Evolutionary conservation across 371 early-diverging fungal genomes (phyloP).

Genomic region (Lichtheimia corymbifera): DNA sequence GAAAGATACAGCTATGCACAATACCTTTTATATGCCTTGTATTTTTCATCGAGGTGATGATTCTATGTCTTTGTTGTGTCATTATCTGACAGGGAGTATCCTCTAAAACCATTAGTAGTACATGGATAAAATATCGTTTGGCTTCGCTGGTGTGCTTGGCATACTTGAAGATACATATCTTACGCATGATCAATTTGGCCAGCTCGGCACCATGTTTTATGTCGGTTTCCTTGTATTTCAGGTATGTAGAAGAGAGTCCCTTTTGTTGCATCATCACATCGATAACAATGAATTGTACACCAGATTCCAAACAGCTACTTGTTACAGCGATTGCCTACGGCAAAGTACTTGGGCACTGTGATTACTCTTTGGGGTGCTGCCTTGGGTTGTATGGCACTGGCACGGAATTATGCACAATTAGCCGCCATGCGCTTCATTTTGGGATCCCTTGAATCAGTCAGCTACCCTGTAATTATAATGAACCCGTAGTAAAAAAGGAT

Average conservation of each 20-base stretch:
- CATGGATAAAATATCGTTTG: slow-evolving; percentile 22
- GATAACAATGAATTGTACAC: too few species aligned
- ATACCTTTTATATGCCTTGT: slow-evolving; percentile 3
- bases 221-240: slow-evolving; percentile 21
- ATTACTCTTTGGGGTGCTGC: slow-evolving; percentile 27
- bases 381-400: slow-evolving; percentile 24
- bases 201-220: slow-evolving; percentile 22
- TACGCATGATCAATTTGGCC: slow-evolving; percentile 13
- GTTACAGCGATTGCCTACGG: slow-evolving; percentile 19
- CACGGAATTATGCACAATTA: slow-evolving; percentile 30
- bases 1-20: not conserved
- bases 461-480: slow-evolving; percentile 1
- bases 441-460: slow-evolving; percentile 30
- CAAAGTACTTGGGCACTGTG: slow-evolving; percentile 20
- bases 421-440: slow-evolving; percentile 31
- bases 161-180: slow-evolving; percentile 17
- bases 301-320: slow-evolving; percentile 24
- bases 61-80: not conserved
- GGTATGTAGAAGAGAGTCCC: not conserved
- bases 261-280: not conserved
- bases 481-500: not conserved
- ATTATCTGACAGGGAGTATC: not conserved
- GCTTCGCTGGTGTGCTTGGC: slow-evolving; percentile 16
- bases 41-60: slow-evolving; percentile 2
- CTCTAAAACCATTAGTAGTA: not conserved